phyloP scores from a whole-genome alignment of 192 early-diverging fungal genomes.

The Glomus cerebriforme region DNA sequence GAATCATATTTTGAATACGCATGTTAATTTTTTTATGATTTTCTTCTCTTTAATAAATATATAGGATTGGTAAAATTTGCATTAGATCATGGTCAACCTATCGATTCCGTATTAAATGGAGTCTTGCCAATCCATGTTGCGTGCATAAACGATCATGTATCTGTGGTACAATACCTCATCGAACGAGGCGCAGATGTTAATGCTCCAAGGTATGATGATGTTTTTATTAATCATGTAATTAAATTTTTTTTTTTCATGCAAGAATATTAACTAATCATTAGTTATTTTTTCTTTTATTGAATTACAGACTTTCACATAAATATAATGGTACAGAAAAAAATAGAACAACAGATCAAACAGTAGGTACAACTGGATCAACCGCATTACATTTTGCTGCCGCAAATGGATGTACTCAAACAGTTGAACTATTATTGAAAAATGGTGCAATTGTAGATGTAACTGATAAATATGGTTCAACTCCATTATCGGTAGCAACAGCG shows the following conservation, averaged over 20 bases:
- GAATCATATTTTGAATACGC: no score
- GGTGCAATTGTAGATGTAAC: slow-evolving; percentile 61
- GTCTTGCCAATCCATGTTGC: slow-evolving; percentile 72
- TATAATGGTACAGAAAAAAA: slow-evolving; percentile 37
- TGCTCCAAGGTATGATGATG: slow-evolving; percentile 45
- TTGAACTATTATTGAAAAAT: slow-evolving; percentile 61
- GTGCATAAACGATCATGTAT: slow-evolving; percentile 60
- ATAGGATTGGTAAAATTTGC: slow-evolving; percentile 65
- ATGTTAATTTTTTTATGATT: no score
- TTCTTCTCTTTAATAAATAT: neutral
- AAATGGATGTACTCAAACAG: slow-evolving; percentile 63
- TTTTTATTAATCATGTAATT: neutral
- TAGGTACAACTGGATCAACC: slow-evolving; percentile 68
- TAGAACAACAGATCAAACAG: slow-evolving; percentile 40
- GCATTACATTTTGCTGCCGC: slow-evolving; percentile 85
- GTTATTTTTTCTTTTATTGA: neutral
- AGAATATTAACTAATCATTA: neutral
- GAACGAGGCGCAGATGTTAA: slow-evolving; percentile 73
- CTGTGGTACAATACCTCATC: slow-evolving; percentile 68
- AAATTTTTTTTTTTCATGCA: neutral
- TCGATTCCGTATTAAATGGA: slow-evolving; percentile 70
- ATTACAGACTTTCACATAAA: slow-evolving; percentile 31
- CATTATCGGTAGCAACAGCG: slow-evolving; percentile 50
- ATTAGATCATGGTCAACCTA: slow-evolving; percentile 67
- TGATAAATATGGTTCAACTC: slow-evolving; percentile 62